phyloP scores from a whole-genome alignment of 768 basidiomycete genomes.

The Porpolomopsis calyptriformis region DNA sequence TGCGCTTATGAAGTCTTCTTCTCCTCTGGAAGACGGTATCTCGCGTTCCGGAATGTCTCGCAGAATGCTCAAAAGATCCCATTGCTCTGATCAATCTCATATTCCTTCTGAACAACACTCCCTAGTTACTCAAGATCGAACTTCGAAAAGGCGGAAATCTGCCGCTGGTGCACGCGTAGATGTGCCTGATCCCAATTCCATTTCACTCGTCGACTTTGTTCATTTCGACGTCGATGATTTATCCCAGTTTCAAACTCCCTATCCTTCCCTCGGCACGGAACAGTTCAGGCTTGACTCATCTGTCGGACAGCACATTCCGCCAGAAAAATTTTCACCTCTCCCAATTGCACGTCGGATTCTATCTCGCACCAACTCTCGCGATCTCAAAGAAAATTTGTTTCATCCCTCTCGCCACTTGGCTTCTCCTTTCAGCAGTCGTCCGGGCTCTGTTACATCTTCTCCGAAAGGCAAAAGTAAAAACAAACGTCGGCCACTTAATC shows the following conservation, averaged over 20 bases:
- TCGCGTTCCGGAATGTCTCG: conserved; percentile 31
- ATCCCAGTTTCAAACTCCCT: conserved; percentile 14
- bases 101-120: neutral
- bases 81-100: conserved; percentile 17
- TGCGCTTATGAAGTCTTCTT: conserved; percentile 12
- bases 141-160: conserved; percentile 25
- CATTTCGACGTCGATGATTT: neutral
- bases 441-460: conserved; percentile 29
- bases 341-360: conserved; percentile 25
- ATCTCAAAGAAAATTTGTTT: conserved; percentile 15
- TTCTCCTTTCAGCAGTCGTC: conserved; percentile 38
- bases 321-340: conserved; percentile 33
- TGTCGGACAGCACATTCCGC: conserved; percentile 13
- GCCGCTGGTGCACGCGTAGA: conserved; percentile 7
- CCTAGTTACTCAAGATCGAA: conserved; percentile 16
- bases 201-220: neutral
- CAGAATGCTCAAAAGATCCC: conserved; percentile 39
- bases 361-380: conserved; percentile 23
- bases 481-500: neutral
- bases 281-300: conserved; percentile 16
- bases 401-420: conserved; percentile 21
- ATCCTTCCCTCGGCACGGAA: conserved; percentile 20
- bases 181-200: neutral
- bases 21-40: conserved; percentile 18
- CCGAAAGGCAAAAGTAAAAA: conserved; percentile 18